Base-by-base conservation (phyloP, 1,284 basidiomycete species). In the Somion occarium region DNA sequence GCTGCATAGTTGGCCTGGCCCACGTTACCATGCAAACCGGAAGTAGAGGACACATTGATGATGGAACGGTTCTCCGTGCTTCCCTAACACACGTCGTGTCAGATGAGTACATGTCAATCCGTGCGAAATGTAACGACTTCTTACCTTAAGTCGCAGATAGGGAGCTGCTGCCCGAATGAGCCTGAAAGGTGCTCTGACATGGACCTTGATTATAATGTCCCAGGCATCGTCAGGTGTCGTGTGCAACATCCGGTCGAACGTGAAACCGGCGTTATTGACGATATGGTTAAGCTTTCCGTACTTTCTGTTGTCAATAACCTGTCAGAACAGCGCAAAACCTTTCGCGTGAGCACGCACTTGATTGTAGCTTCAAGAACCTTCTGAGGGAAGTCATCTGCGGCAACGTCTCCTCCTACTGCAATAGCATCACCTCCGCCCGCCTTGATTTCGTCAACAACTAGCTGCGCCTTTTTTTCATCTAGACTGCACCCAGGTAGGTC, bases 261-360 rank as follows among this genome's bases (percentile, higher is more conserved):
- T 93, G 73, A 93, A 93, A 41, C 91, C 91, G 50, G 90, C 86
- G 58, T 93, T 93, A 72, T 91, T 92, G 39, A 93, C 78, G 52
- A 93, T 89, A 65, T 92, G 90, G 66, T 92, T 90, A 50, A 92
- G 83, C 64, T 89, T 86, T 22, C 88, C 88, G 58, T 82, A 91
- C 58, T 83, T 80, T 53, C 86, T 90, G 59, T 34, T 34, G 30
- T 34, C 30, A 15, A 15, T 34, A n/a, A 38, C 5, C 13, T 30
- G 37, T 5, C 11, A 49, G 27, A 42, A 49, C 7, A 12, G 9
- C 44, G 12, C 13, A 46, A 27, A n/a, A 15, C 15, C 13, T 27
- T n/a, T n/a, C 1, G 27, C 26, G 25, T 24, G 23, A n/a, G 25
- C 2, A 65, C 85, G 59, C 57, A 89, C 87, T 80, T 75, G 59